phyloP scores from a whole-genome alignment of 768 basidiomycete genomes.

The Russula earlei region DNA sequence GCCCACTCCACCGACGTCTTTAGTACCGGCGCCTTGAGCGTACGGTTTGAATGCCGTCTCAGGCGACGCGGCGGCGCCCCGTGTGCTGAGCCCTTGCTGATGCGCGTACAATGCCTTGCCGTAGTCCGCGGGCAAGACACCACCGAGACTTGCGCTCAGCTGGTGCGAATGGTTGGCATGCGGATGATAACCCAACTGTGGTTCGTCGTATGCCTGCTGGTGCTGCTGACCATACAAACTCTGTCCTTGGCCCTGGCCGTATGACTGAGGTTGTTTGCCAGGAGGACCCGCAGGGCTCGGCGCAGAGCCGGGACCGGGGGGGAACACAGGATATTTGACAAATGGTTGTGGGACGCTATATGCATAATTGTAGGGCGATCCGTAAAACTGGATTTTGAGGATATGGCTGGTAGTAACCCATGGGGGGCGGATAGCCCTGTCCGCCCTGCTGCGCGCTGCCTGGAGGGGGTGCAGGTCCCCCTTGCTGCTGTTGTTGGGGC shows the following conservation, averaged over 20 bases:
- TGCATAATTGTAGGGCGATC: constrained; percentile 54
- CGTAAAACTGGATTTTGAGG: constrained; percentile 72
- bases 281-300: constrained; percentile 62
- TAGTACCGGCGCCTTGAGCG: constrained; percentile 48
- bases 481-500: constrained; percentile 40
- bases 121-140: constrained; percentile 28
- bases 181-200: constrained; percentile 45
- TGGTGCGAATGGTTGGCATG: constrained; percentile 34
- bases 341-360: constrained; percentile 55
- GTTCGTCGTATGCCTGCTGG: constrained; percentile 40
- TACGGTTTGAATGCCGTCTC: constrained; percentile 74
- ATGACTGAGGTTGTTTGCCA: constrained; percentile 39
- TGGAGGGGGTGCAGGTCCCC: constrained; percentile 46
- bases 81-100: constrained; percentile 45
- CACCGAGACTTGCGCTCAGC: constrained; percentile 28
- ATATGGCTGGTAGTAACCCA: constrained; percentile 54
- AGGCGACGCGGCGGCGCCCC: constrained; percentile 49
- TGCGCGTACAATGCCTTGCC: constrained; percentile 42
- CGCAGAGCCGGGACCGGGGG: constrained; percentile 56
- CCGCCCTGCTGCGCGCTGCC: constrained; percentile 54
- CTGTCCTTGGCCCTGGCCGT: constrained; percentile 52
- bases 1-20: constrained; percentile 36
- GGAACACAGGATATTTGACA: constrained; percentile 68
- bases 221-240: constrained; percentile 61
- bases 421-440: constrained; percentile 53